phyloP scores from a whole-genome alignment of 2,329 filamentous ascomycete species.

The Domatiomyces globalis region DNA sequence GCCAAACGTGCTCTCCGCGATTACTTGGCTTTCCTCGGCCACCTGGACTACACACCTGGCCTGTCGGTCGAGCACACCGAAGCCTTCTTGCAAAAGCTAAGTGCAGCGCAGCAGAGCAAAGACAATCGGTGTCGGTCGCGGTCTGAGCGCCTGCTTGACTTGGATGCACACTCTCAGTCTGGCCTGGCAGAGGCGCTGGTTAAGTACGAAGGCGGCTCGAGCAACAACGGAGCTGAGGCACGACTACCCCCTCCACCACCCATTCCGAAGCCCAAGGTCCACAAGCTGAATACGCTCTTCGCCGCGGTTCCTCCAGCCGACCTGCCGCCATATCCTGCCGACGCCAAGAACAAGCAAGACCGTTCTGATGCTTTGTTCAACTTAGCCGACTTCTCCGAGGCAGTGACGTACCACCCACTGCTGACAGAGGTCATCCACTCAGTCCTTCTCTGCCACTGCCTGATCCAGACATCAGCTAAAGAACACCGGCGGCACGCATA shows the following conservation, averaged over 20 bases:
- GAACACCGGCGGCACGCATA: conserved; percentile 67
- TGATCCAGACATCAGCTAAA: conserved; percentile 63
- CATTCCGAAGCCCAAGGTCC: conserved; percentile 27
- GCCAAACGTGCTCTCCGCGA: conserved; percentile 65
- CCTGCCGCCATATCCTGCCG: conserved; percentile 52
- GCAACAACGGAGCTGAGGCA: not conserved
- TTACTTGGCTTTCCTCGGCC: conserved; percentile 55
- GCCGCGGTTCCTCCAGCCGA: conserved; percentile 50
- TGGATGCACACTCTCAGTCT: conserved; percentile 20
- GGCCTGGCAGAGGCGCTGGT: conserved; percentile 11
- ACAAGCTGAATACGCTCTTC: conserved; percentile 54
- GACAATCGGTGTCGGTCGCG: conserved; percentile 17
- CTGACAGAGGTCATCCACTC: conserved; percentile 66
- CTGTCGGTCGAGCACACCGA: conserved; percentile 42
- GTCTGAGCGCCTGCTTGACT: conserved; percentile 12
- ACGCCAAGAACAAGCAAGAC: conserved; percentile 15
- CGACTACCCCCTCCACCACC: conserved; percentile 1
- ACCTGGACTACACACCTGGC: conserved; percentile 66
- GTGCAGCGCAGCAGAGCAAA: conserved; percentile 39
- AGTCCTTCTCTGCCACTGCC: conserved; percentile 61
- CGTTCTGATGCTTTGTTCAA: conserved; percentile 23
- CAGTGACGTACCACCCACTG: conserved; percentile 66
- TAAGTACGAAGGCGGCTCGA: conserved; percentile 5
- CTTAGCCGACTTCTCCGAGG: conserved; percentile 40
- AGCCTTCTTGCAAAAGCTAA: conserved; percentile 44